These are phyloP conservation scores for Aspergillus sp. DNA, from an alignment of 2,329 filamentous ascomycete genomes.

Conservation along the genomic window DNA sequence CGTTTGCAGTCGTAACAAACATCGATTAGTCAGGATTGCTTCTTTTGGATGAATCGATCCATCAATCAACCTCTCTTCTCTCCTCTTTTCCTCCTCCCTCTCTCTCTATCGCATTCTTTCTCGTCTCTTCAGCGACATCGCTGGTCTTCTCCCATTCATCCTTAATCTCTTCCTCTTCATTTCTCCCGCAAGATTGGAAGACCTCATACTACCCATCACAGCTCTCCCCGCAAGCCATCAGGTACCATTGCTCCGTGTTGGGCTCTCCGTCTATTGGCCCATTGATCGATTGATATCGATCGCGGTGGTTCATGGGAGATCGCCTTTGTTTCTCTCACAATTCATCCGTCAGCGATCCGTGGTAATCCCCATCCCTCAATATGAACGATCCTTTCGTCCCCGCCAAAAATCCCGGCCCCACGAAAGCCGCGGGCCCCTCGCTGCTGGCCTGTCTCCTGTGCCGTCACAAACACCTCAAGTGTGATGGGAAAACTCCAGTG, in stretches of 20 bases:
- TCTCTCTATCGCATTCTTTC: neutral
- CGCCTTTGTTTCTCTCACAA: neutral
- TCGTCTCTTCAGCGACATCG: neutral
- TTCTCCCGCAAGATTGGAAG: neutral
- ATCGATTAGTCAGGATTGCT: neutral
- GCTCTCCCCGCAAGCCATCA: neutral
- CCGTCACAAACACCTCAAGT: slow-evolving; percentile 68
- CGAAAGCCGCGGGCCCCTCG: slow-evolving; percentile 33
- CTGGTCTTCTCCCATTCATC: neutral
- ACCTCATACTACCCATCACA: neutral
- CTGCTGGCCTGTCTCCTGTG: slow-evolving; percentile 50
- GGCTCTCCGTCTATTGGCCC: neutral
- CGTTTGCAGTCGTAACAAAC: neutral
- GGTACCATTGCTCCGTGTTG: neutral
- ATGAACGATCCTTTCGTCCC: slow-evolving; percentile 28
- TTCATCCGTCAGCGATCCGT: neutral
- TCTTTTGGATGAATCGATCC: neutral
- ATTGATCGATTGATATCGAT: neutral
- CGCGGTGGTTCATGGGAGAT: neutral
- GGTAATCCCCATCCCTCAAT: slow-evolving; percentile 6
- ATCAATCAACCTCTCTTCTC: neutral
- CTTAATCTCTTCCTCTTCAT: neutral
- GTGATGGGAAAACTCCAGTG: slow-evolving; percentile 64
- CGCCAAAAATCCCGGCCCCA: slow-evolving; percentile 12
- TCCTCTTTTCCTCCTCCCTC: neutral